These are phyloP conservation scores for Volvox africanus DNA, from an alignment of 139 green algal species.

Conservation along the genomic window DNA sequence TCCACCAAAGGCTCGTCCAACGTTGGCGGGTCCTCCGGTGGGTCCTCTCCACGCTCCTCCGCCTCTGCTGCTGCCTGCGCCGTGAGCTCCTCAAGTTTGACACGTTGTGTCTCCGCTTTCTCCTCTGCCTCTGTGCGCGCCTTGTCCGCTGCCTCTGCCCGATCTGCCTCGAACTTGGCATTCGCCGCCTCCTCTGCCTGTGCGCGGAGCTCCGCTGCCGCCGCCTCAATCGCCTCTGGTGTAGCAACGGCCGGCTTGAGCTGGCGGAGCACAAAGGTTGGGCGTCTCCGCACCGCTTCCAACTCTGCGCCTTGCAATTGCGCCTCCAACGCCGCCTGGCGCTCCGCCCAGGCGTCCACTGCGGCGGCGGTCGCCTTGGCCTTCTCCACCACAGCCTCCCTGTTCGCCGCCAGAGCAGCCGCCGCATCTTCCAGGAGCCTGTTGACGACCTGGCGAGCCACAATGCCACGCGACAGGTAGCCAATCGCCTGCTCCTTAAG, in stretches of 20 bases:
- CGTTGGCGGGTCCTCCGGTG: conserved; percentile 26
- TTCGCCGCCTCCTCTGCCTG: conserved; percentile 60
- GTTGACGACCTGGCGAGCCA: conserved; percentile 60
- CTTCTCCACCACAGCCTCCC: conserved; percentile 25
- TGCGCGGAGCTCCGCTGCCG: conserved; percentile 50
- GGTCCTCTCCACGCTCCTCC: conserved; percentile 38
- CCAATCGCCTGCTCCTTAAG: conserved; percentile 69
- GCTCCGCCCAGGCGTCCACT: conserved; percentile 53
- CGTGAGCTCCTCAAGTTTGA: conserved; percentile 56
- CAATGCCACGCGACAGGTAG: conserved; percentile 61
- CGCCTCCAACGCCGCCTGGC: conserved; percentile 27
- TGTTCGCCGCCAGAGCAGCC: conserved; percentile 9
- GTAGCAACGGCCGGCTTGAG: conserved; percentile 49
- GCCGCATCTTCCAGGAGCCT: conserved; percentile 54
- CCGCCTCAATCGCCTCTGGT: conserved; percentile 47
- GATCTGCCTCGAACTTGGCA: conserved; percentile 55
- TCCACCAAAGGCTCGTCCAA: conserved; percentile 58
- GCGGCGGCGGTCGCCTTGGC: conserved; percentile 30
- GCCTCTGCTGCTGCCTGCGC: conserved; percentile 44
- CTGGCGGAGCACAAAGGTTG: conserved; percentile 62
- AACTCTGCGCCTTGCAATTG: conserved; percentile 53
- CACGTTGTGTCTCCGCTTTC: conserved; percentile 54
- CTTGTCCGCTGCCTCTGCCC: conserved; percentile 52
- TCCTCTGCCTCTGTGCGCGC: conserved; percentile 54
- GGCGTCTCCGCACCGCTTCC: conserved; percentile 50